phyloP scores from a whole-genome alignment of 1,139 yeast species.

The Candida dubliniensis region DNA sequence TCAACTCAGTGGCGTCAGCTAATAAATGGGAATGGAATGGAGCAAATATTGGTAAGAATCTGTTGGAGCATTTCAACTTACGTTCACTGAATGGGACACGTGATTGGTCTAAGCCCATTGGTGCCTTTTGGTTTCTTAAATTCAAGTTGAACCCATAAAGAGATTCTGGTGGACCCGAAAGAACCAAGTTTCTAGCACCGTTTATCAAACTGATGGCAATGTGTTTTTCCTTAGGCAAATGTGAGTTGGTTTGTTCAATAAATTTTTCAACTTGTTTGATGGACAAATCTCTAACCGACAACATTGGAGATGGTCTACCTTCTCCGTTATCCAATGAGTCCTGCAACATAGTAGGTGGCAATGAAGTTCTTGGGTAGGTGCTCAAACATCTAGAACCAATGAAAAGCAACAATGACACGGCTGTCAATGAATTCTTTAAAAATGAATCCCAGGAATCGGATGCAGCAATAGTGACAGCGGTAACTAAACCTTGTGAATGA shows the following conservation, averaged over 20 bases:
- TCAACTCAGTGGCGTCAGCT: conserved; percentile 65
- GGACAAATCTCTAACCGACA: conserved; percentile 86
- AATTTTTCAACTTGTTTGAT: conserved; percentile 73
- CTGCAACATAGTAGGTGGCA: conserved; percentile 91
- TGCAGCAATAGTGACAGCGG: conserved; percentile 88
- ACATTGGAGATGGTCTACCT: conserved; percentile 97
- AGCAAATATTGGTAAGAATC: conserved; percentile 92
- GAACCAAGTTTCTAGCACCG: conserved; percentile 94
- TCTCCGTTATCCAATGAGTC: conserved; percentile 94
- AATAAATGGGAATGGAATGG: conserved; percentile 96
- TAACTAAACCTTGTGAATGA: conserved; percentile 96
- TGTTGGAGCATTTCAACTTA: conserved; percentile 86
- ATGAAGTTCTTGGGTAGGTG: conserved; percentile 88
- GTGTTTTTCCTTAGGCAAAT: conserved; percentile 88
- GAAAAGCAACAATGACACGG: conserved; percentile 82
- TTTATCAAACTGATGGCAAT: conserved; percentile 87
- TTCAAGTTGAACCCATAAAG: conserved; percentile 91
- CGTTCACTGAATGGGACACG: conserved; percentile 92
- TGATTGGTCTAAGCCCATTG: conserved; percentile 91
- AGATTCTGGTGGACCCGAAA: conserved; percentile 99
- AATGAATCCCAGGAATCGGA: conserved; percentile 86
- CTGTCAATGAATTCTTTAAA: conserved; percentile 68
- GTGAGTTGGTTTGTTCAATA: conserved; percentile 86
- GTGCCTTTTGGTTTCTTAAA: conserved; percentile 91
- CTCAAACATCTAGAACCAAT: conserved; percentile 91